A percentile compares a stretch with the other conserved stretches of the same genome.
Evolutionary conservation across 306 rosid genomes (phyloP).

Genomic region (Sindora glabra): DNA sequence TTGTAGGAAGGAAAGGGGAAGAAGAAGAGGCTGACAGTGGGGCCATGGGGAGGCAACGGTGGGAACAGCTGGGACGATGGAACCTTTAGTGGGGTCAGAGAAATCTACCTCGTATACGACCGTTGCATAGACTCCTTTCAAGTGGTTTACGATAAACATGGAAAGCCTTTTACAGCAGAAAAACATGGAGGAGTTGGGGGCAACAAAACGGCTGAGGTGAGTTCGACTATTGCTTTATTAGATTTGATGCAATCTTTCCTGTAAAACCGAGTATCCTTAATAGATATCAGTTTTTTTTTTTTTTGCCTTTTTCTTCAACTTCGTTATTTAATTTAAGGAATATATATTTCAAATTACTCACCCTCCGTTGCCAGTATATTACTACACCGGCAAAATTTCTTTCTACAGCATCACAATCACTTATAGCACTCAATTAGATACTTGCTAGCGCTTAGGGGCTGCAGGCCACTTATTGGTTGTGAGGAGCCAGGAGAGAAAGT

Average conservation of each 20-base stretch:
- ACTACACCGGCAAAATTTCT: too few species aligned
- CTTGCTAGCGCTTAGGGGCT: too few species aligned
- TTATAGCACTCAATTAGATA: too few species aligned
- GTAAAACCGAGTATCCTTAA: too few species aligned
- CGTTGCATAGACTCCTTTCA: conserved; percentile 48
- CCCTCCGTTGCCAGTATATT: too few species aligned
- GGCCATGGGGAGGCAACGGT: conserved; percentile 72
- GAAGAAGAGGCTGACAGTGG: conserved; percentile 32
- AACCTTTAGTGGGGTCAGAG: conserved; percentile 42
- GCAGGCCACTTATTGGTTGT: too few species aligned
- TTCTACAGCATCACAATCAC: too few species aligned
- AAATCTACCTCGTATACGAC: conserved; percentile 34
- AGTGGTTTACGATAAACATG: conserved; percentile 48
- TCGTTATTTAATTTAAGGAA: too few species aligned
- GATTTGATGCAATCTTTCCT: too few species aligned
- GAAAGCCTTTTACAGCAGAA: conserved; percentile 37
- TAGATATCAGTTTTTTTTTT: too few species aligned
- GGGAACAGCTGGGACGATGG: conserved; percentile 69
- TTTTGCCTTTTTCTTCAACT: background rate
- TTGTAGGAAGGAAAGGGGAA: conserved; percentile 24
- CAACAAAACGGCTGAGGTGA: conserved; percentile 30
- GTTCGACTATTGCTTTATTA: background rate
- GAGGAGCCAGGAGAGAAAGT: too few species aligned
- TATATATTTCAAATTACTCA: too few species aligned
- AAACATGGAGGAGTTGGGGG: conserved; percentile 64